Conservation (phyloP, 306 rosid species). For the Trifolium dubium region DNA sequence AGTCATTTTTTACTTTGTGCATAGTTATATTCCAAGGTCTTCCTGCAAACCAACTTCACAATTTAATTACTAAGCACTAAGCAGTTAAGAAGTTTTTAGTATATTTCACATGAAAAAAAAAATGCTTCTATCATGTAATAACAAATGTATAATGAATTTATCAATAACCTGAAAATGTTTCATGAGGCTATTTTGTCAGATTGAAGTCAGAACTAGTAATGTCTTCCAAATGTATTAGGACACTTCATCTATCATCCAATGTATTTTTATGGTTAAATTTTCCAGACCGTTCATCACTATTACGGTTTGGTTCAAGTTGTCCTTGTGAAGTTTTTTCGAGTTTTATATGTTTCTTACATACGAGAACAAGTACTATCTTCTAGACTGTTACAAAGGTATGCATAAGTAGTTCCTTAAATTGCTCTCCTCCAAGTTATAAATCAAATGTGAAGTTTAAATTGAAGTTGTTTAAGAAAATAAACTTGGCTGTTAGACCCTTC, state of each 20-base stretch:
- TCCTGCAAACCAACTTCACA: conserved; percentile 55
- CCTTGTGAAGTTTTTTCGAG: not conserved
- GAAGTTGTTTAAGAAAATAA: not conserved
- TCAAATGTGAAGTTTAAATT: not conserved
- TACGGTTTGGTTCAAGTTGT: not conserved
- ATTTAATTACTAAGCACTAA: conserved; percentile 30
- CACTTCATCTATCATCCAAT: conserved; percentile 8
- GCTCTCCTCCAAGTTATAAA: not conserved
- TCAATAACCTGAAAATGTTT: conserved; percentile 3
- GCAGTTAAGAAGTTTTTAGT: not conserved
- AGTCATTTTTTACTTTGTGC: conserved; percentile 68
- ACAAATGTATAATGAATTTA: not conserved
- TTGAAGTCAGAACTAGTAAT: not conserved
- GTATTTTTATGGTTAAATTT: not conserved
- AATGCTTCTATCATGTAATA: not conserved
- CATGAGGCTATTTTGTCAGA: not conserved
- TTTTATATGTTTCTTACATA: not conserved
- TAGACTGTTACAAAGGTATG: not conserved
- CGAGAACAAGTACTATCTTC: not conserved
- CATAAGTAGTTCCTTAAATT: not conserved
- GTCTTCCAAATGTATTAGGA: too few relatives aligned
- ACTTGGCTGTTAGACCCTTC: not conserved
- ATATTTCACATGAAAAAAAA: conserved; percentile 3
- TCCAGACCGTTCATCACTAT: not conserved
- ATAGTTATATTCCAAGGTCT: conserved; percentile 71